Conservation (phyloP, 148 eudicot species). For the Cornus suecica region DNA sequence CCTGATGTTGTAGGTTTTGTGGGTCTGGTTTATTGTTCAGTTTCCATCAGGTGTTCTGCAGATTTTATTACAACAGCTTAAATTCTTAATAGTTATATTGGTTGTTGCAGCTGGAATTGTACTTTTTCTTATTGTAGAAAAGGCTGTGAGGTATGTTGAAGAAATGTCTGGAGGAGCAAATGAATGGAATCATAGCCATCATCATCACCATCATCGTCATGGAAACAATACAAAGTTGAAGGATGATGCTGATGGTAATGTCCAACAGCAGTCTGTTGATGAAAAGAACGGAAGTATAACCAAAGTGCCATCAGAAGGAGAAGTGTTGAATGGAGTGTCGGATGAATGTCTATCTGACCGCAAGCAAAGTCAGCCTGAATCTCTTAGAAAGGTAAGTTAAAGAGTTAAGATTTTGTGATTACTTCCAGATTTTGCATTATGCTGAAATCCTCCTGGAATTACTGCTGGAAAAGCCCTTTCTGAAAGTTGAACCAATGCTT, state of each 20-base stretch:
- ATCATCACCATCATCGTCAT: slow-evolving; percentile 70
- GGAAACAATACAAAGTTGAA: slow-evolving; percentile 47
- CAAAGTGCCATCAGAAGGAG: slow-evolving; percentile 31
- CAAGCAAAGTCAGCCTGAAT: slow-evolving; percentile 33
- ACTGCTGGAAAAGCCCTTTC: neutral
- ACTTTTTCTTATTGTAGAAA: slow-evolving; percentile 83
- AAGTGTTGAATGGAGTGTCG: slow-evolving; percentile 22
- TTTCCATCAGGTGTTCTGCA: neutral
- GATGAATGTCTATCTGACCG: slow-evolving; percentile 28
- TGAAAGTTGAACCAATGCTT: neutral
- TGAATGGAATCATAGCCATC: slow-evolving; percentile 53
- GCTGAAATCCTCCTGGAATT: neutral
- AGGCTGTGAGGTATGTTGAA: slow-evolving; percentile 83
- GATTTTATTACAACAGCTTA: slow-evolving; percentile 4
- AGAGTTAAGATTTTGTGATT: neutral
- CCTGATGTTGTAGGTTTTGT: neutral
- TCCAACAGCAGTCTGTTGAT: slow-evolving; percentile 16
- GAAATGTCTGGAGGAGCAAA: slow-evolving; percentile 57
- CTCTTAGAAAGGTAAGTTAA: slow-evolving; percentile 53
- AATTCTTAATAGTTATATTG: slow-evolving; percentile 13
- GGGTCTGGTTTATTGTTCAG: neutral
- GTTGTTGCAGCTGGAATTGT: slow-evolving; percentile 85
- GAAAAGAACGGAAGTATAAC: slow-evolving; percentile 19
- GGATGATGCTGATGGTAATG: slow-evolving; percentile 33
- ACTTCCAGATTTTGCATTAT: neutral